Percentiles rank a stretch among this genome's conserved stretches.
Evolutionary conservation across 1,284 basidiomycete species (phyloP).

Genomic region (Trichosporon sp.): DNA sequence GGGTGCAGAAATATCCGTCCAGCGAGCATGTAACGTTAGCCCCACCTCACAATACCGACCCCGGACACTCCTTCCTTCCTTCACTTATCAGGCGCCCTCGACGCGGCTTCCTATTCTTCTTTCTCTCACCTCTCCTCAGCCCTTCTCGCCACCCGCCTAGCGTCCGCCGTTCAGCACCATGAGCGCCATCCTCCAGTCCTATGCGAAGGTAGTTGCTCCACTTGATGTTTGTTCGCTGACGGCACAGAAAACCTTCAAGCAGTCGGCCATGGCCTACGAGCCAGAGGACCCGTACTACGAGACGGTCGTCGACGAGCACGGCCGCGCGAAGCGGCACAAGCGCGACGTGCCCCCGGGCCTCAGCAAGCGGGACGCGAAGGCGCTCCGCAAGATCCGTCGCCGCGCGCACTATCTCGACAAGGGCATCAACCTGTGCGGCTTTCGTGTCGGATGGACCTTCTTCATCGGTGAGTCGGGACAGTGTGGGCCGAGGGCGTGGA

Average conservation of each 20-base stretch:
- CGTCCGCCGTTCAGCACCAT: neutral
- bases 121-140: neutral
- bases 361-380: constrained; percentile 68
- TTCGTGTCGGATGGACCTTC: constrained; percentile 79
- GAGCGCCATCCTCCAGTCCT: neutral
- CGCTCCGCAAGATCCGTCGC: constrained; percentile 67
- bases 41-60: neutral
- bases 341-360: constrained; percentile 71
- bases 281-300: constrained; percentile 79
- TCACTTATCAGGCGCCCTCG: neutral
- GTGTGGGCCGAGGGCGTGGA: neutral
- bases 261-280: constrained; percentile 53
- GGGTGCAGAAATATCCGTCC: neutral
- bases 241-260: constrained; percentile 12
- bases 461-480: constrained; percentile 60
- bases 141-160: neutral
- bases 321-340: constrained; percentile 66
- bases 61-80: neutral
- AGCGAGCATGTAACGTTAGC: neutral
- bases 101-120: neutral
- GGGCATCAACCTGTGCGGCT: constrained; percentile 73
- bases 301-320: constrained; percentile 61
- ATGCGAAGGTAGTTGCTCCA: constrained; percentile 3
- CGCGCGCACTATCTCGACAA: constrained; percentile 89
- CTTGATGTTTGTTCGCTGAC: neutral